Conservation (phyloP, 345 rosid species). For the Psidium guajava region DNA sequence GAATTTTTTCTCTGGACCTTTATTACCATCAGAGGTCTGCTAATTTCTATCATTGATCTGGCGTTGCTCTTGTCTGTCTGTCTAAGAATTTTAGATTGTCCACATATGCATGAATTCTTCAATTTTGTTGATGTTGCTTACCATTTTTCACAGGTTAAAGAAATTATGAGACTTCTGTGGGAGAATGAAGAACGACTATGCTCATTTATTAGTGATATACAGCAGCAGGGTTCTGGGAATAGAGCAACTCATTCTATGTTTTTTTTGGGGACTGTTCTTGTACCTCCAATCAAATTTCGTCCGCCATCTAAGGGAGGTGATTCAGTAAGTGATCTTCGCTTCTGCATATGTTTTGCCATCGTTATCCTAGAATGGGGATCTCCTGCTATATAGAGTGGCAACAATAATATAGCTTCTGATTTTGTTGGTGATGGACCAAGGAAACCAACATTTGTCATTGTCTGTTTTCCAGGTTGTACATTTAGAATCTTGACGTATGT, state of each 20-base stretch:
- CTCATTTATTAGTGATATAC: slow-evolving; percentile 66
- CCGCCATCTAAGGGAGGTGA: slow-evolving; percentile 82
- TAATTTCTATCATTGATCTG: neutral
- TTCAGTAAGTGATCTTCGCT: slow-evolving; percentile 48
- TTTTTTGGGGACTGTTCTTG: slow-evolving; percentile 70
- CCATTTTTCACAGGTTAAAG: slow-evolving; percentile 37
- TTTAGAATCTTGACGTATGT: neutral
- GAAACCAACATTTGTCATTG: neutral
- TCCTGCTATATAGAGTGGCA: neutral
- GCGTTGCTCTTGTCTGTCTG: neutral
- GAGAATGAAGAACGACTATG: slow-evolving; percentile 70
- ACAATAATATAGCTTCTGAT: neutral
- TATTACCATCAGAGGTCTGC: slow-evolving; percentile 72
- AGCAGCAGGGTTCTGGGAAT: slow-evolving; percentile 39
- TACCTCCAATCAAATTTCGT: slow-evolving; percentile 84
- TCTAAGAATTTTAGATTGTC: neutral
- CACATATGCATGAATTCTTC: neutral
- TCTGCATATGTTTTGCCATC: neutral
- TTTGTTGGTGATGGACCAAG: neutral
- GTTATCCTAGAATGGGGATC: neutral
- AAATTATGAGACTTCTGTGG: slow-evolving; percentile 55
- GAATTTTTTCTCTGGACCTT: slow-evolving; percentile 20
- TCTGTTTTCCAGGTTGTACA: neutral
- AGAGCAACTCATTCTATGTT: slow-evolving; percentile 53
- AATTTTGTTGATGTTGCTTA: neutral